Base-by-base conservation (phyloP, 1,284 basidiomycete species). In the Phellinidium pouzarii region DNA sequence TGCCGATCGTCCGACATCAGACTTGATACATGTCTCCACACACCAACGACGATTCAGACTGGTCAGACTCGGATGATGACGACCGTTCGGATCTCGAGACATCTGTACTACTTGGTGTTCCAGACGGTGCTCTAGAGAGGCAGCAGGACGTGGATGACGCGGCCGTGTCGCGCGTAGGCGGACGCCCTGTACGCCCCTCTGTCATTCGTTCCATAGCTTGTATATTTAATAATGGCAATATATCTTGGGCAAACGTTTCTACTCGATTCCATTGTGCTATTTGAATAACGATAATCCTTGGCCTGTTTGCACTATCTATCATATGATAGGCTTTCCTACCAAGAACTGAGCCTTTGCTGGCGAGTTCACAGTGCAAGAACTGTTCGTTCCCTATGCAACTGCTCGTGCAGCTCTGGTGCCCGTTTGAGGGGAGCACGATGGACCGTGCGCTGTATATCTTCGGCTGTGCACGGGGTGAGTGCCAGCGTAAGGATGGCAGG, bases 351-450 rank as follows among this genome's bases (percentile, higher is more conserved):
- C 71, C 67, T 12, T 62, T 64, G 1, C 47, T 62, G 45, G 60
- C 65, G 20, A 65, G 64, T 23, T 66, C 82, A 3, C 69, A 74
- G 54, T 92, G 89, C 77, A 80, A 78, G 62, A 68, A 75, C 51
- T 92, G 89, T 68, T 71, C 73, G 4, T 68, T 72, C 17, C 78
- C 83, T 0, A 91, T 87, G 84, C 80, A 88, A 58, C 74, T 92
- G 22, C 75, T 92, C 29, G 73, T 87, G 11, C 88, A 92, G 60
- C 76, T 92, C 60, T 91, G 88, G 86, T 91, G 87, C 65, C 90
- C 90, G 0, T 80, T 91, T 59, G 85, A 91, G 63, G 73, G 82
- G 36, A 92, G 87, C 59, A 78, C 83, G 6, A 82, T 84, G 74
- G 89, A 92, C 62, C 76, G 90, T 48, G 84, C 81, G 1, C 67